These are phyloP conservation scores for Protomyces arabidopsidicola DNA, from an alignment of 1,139 yeast species.

Conservation along the genomic window DNA sequence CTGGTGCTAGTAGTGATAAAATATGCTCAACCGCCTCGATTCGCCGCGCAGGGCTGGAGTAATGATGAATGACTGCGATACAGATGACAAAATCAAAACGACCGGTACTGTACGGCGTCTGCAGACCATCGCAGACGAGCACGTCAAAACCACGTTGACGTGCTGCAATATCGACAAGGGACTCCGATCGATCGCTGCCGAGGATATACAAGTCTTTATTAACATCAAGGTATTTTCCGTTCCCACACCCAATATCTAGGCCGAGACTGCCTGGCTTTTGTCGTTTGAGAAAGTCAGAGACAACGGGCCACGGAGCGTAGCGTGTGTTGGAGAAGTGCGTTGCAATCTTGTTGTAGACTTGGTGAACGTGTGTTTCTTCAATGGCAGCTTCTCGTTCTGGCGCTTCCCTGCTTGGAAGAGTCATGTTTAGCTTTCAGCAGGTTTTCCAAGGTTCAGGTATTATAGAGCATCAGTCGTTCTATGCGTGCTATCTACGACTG, in stretches of 20 bases:
- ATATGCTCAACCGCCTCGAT: slow-evolving; percentile 67
- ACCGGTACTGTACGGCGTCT: slow-evolving; percentile 57
- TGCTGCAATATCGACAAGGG: slow-evolving; percentile 66
- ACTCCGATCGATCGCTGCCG: slow-evolving; percentile 73
- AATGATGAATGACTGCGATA: slow-evolving; percentile 94
- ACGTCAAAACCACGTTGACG: slow-evolving; percentile 46
- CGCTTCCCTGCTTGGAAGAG: neutral
- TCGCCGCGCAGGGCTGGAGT: slow-evolving; percentile 77
- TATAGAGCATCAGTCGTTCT: too few relatives aligned
- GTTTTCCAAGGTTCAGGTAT: too few relatives aligned
- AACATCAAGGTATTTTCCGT: slow-evolving; percentile 80
- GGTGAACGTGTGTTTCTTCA: slow-evolving; percentile 77
- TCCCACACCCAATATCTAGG: slow-evolving; percentile 79
- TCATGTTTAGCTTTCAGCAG: neutral
- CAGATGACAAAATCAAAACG: slow-evolving; percentile 85
- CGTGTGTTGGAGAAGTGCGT: slow-evolving; percentile 87
- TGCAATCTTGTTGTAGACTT: slow-evolving; percentile 87
- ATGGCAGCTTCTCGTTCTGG: slow-evolving; percentile 3
- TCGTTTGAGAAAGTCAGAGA: slow-evolving; percentile 57
- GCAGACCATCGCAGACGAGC: slow-evolving; percentile 70
- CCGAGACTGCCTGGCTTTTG: slow-evolving; percentile 50
- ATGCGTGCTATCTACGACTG: too few relatives aligned
- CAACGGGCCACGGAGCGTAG: slow-evolving; percentile 97
- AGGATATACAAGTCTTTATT: slow-evolving; percentile 63
- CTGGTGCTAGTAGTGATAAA: slow-evolving; percentile 50